Evolutionary conservation across 75 land plant species (phyloP).

Genomic region (Selaginella moellendorffii): DNA sequence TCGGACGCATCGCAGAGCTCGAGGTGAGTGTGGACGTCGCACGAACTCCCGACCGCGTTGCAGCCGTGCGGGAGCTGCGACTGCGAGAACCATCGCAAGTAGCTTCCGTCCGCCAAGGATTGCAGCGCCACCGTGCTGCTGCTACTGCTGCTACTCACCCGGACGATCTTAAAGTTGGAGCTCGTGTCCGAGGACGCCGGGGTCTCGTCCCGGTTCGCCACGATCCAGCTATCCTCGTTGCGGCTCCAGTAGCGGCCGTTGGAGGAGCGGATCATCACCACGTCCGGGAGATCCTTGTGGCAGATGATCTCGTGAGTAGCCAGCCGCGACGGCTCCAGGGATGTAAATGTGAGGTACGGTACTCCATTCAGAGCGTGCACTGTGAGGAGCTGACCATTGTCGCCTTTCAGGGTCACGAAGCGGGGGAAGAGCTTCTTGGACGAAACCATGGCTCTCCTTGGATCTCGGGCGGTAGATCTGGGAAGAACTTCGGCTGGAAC

Average conservation of each 20-base stretch:
- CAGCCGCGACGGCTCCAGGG: not conserved
- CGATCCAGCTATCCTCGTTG: not conserved
- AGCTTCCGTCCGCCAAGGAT: not conserved
- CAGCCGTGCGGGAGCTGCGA: not conserved
- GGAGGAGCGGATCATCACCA: conserved; percentile 6
- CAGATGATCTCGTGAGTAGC: conserved; percentile 4
- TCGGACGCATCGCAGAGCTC: not conserved
- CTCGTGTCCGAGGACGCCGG: not conserved
- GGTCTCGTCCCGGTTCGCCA: not conserved
- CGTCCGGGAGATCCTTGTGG: not conserved
- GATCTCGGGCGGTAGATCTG: too few relatives aligned
- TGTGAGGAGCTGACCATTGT: not conserved
- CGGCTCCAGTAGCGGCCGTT: conserved; percentile 12
- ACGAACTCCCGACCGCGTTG: not conserved
- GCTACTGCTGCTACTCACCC: not conserved
- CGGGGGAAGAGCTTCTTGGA: not conserved
- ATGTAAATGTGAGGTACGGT: conserved; percentile 9
- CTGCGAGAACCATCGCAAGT: not conserved
- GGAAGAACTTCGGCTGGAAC: too few relatives aligned
- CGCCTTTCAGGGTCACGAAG: not conserved
- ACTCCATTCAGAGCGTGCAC: not conserved
- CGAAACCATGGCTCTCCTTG: too few relatives aligned
- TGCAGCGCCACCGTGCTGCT: conserved; percentile 2
- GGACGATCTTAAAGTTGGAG: not conserved
- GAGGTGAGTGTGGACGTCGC: not conserved